A percentile compares a stretch with the other conserved stretches of the same genome.
These are phyloP conservation scores for Fusarium staphyleae DNA, from an alignment of 2,329 filamentous ascomycete species.

Conservation along the genomic window DNA sequence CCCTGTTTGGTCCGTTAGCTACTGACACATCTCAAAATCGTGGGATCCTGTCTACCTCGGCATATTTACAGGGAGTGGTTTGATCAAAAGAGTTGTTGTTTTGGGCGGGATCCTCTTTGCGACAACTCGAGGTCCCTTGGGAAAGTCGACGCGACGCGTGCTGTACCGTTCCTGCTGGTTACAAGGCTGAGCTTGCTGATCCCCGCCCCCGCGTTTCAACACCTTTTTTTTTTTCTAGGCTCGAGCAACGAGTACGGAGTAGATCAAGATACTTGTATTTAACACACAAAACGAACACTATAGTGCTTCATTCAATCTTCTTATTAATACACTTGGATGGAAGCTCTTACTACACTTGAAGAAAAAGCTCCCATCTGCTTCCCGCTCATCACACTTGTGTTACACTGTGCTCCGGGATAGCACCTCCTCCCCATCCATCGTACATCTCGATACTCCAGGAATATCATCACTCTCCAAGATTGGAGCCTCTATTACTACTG, in stretches of 20 bases:
- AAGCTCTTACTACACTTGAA: no score
- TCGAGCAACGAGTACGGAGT: no score
- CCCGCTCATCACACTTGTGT: no score
- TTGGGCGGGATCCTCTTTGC: conserved; percentile 20
- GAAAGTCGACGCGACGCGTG: conserved; percentile 34
- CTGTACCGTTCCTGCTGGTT: conserved; percentile 9
- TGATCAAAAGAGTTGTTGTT: conserved; percentile 24
- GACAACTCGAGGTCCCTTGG: conserved; percentile 12
- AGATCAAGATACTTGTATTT: no score
- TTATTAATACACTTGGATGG: no score
- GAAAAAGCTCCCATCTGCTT: no score
- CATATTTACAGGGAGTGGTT: conserved; percentile 32
- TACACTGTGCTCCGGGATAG: not conserved
- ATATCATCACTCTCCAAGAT: conserved; percentile 8
- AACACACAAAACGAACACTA: no score
- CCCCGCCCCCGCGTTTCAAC: conserved; percentile 33
- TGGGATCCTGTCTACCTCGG: conserved; percentile 29
- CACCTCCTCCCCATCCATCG: not conserved
- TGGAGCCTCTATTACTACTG: not conserved
- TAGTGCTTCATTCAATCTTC: no score
- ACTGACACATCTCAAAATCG: not conserved
- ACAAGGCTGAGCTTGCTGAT: conserved; percentile 9
- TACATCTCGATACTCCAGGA: not conserved
- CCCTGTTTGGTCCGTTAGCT: conserved; percentile 60
- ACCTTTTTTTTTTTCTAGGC: not conserved